Conservation (phyloP, 805 yeast genomes). For the Ogataea nitratoaversa region DNA sequence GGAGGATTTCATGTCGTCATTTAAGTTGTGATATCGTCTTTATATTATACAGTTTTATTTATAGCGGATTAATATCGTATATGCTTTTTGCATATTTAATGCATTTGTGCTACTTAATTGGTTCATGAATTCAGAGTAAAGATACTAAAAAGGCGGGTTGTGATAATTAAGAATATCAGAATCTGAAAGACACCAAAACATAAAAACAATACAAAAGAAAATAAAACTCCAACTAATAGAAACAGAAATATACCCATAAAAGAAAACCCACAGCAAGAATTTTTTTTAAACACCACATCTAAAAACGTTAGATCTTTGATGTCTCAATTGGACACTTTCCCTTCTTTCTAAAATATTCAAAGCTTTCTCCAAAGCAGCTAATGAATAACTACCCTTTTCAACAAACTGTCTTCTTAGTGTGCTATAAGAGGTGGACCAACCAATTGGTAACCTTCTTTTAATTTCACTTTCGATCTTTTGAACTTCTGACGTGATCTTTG, state of each 20-base stretch:
- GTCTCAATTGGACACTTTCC: slow-evolving; percentile 82
- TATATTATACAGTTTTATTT: too few species aligned
- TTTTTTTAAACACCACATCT: slow-evolving; percentile 63
- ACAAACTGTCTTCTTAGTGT: slow-evolving; percentile 83
- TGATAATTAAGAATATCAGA: neutral
- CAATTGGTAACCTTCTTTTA: slow-evolving; percentile 87
- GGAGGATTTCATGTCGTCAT: slow-evolving; percentile 53
- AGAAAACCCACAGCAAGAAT: too few species aligned
- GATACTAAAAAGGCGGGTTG: neutral
- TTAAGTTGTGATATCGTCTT: too few species aligned
- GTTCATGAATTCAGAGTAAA: too few species aligned
- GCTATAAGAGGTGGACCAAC: slow-evolving; percentile 89
- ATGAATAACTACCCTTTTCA: slow-evolving; percentile 51
- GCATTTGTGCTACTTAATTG: too few species aligned
- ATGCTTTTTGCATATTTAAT: too few species aligned
- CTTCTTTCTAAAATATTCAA: slow-evolving; percentile 76
- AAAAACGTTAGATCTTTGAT: slow-evolving; percentile 78
- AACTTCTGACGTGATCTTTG: slow-evolving; percentile 65
- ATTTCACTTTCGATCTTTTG: slow-evolving; percentile 77
- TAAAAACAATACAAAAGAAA: neutral
- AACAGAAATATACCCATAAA: too few species aligned
- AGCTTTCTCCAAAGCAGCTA: slow-evolving; percentile 78
- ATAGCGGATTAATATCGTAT: too few species aligned
- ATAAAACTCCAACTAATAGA: neutral
- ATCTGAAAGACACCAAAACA: neutral